These are phyloP conservation scores for Fusarium beomiforme DNA, from an alignment of 2,329 filamentous ascomycete genomes.

Conservation along the genomic window DNA sequence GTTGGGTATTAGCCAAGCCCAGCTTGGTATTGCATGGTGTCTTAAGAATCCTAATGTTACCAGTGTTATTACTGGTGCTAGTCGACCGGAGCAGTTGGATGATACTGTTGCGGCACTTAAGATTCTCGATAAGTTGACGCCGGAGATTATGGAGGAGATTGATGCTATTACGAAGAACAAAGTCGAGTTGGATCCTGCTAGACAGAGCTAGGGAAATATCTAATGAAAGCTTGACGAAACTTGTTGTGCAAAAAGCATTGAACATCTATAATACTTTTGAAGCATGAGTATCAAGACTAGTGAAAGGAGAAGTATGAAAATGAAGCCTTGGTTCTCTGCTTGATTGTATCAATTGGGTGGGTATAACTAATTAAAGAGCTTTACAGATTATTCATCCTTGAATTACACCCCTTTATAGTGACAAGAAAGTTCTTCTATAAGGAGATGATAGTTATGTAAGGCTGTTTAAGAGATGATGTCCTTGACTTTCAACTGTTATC, in stretches of 20 bases:
- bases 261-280: neutral
- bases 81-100: conserved; percentile 60
- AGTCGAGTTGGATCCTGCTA: conserved; percentile 40
- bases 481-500: no score
- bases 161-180: conserved; percentile 54
- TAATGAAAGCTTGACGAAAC: neutral
- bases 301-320: accelerated
- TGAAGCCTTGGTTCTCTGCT: neutral
- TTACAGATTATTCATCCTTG: neutral
- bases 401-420: neutral
- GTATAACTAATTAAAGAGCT: no score
- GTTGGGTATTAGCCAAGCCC: conserved; percentile 62
- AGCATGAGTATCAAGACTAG: neutral
- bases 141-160: conserved; percentile 61
- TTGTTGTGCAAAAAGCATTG: neutral
- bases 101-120: conserved; percentile 61
- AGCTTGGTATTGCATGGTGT: conserved; percentile 64
- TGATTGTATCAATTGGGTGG: no score
- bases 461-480: neutral
- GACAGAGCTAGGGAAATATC: conserved; percentile 27
- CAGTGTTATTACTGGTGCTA: conserved; percentile 63
- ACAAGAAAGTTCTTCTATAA: neutral
- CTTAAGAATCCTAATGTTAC: conserved; percentile 64
- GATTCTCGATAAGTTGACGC: conserved; percentile 59
- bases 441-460: neutral